Conservation (phyloP, 805 yeast species). For the Candida tallmaniae region DNA sequence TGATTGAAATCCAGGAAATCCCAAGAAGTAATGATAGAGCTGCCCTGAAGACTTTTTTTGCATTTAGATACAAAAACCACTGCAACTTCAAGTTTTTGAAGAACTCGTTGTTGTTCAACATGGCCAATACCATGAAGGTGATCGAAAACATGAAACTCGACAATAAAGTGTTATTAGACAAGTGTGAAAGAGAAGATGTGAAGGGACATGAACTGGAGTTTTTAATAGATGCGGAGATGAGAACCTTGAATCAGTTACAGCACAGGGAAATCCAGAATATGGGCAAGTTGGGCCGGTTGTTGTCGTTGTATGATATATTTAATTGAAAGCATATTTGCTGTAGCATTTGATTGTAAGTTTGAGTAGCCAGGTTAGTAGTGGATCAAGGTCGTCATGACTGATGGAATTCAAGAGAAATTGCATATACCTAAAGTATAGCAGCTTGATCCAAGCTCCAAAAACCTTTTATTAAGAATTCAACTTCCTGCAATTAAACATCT, state of each 20-base stretch:
- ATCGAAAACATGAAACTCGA: slow-evolving; percentile 52
- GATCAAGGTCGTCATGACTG: no score
- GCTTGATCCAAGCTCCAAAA: no score
- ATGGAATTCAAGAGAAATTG: no score
- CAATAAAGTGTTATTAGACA: slow-evolving; percentile 64
- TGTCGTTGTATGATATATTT: slow-evolving; percentile 36
- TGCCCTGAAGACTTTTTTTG: slow-evolving; percentile 79
- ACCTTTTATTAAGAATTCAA: no score
- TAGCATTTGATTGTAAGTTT: no score
- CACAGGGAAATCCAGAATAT: slow-evolving; percentile 51
- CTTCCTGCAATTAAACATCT: no score
- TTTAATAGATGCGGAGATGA: slow-evolving; percentile 68
- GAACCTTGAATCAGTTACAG: slow-evolving; percentile 60
- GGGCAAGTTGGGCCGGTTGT: slow-evolving; percentile 54
- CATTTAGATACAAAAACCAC: slow-evolving; percentile 61
- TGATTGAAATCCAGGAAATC: slow-evolving; percentile 86
- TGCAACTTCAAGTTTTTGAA: slow-evolving; percentile 30
- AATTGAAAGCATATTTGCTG: slow-evolving; percentile 1
- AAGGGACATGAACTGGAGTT: slow-evolving; percentile 74
- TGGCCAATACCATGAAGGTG: slow-evolving; percentile 47
- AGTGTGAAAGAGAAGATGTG: slow-evolving; percentile 87
- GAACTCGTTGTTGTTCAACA: slow-evolving; percentile 45
- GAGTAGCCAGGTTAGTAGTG: no score
- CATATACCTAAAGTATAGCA: no score
- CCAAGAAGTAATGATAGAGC: slow-evolving; percentile 91